These are phyloP conservation scores for Pestalotiopsis sp. DNA, from an alignment of 2,329 filamentous ascomycete species.

Conservation along the genomic window DNA sequence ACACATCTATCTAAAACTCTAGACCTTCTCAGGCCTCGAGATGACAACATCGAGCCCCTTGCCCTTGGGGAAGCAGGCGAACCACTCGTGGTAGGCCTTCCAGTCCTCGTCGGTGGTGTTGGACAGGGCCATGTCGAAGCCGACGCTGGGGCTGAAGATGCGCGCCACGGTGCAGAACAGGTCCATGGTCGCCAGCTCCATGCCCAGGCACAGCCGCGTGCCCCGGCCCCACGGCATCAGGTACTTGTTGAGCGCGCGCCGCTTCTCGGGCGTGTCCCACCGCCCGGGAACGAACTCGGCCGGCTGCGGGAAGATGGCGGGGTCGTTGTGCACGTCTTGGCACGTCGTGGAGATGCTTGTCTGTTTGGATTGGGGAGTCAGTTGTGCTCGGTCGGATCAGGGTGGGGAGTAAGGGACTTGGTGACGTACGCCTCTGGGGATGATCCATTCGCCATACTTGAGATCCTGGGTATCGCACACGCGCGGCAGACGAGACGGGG, in stretches of 20 bases:
- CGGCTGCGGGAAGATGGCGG: conserved; percentile 20
- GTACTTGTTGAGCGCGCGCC: conserved; percentile 21
- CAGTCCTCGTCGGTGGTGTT: conserved; percentile 24
- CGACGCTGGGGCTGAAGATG: conserved; percentile 22
- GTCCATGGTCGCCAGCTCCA: conserved; percentile 28
- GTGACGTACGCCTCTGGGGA: conserved; percentile 24
- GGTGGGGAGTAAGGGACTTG: not conserved
- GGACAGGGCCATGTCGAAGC: conserved; percentile 21
- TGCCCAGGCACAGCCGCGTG: conserved; percentile 23
- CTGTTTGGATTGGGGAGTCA: conserved; percentile 9
- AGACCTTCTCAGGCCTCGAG: not conserved
- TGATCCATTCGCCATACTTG: conserved; percentile 20
- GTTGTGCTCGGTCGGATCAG: not conserved
- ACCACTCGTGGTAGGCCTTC: conserved; percentile 26
- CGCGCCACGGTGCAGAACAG: conserved; percentile 25
- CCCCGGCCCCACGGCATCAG: conserved; percentile 27
- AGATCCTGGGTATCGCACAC: conserved; percentile 26
- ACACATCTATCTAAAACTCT: not conserved
- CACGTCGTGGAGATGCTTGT: conserved; percentile 26
- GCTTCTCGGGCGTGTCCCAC: conserved; percentile 21
- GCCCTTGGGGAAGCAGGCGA: conserved; percentile 24
- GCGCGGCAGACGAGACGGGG: conserved; percentile 24
- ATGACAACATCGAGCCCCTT: conserved; percentile 24
- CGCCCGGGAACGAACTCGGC: conserved; percentile 23
- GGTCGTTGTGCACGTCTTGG: conserved; percentile 25